phyloP scores from a whole-genome alignment of 176 grass and related monocot genomes.

The Pharus latifolius region DNA sequence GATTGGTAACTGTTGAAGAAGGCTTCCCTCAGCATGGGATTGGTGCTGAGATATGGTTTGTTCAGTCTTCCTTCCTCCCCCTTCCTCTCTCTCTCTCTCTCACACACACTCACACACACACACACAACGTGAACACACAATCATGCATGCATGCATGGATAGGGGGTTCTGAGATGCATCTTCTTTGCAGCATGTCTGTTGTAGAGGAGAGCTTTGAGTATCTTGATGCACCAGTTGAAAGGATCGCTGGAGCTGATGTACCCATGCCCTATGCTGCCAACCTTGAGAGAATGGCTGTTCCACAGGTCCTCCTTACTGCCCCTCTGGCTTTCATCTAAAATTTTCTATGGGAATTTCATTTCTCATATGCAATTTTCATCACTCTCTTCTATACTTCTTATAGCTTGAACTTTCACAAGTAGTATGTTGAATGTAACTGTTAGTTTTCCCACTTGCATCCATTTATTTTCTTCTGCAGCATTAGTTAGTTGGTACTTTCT shows the following conservation, averaged over 20 bases:
- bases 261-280: conserved; percentile 97
- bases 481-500: neutral
- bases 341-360: neutral
- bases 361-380: neutral
- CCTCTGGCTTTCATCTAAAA: neutral
- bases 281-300: conserved; percentile 89
- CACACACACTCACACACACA: neutral
- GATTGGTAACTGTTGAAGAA: conserved; percentile 81
- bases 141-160: neutral
- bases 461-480: neutral
- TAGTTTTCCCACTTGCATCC: neutral
- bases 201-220: conserved; percentile 88
- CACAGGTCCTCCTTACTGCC: conserved; percentile 50
- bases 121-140: no score
- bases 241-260: conserved; percentile 90
- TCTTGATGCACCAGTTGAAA: conserved; percentile 89
- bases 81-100: neutral
- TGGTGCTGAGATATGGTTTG: conserved; percentile 90
- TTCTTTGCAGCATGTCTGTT: conserved; percentile 67
- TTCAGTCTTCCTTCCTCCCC: neutral
- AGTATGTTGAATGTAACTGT: neutral
- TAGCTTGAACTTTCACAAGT: neutral
- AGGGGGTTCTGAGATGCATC: conserved; percentile 3
- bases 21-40: conserved; percentile 90
- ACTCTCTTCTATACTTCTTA: neutral